Evolutionary conservation across 1,284 basidiomycete species (phyloP), one percentile per base, ranked within the genome.

Genomic region (Cutaneotrichosporon mucoides): DNA sequence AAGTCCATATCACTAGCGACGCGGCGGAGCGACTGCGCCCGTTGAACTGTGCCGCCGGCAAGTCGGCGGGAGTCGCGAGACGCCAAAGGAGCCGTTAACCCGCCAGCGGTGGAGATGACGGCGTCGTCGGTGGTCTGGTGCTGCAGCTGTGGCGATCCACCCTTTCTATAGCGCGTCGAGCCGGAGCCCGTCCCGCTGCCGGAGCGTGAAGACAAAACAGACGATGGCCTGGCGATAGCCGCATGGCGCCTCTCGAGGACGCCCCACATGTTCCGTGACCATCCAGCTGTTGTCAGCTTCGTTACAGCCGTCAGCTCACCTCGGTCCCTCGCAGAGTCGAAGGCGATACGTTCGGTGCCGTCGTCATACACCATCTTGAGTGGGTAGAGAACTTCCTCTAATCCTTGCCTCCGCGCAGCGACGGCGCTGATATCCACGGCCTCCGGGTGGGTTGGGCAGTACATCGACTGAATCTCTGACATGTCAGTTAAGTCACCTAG

Each of bases 281-380:
- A 48, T 33, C 33, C 33, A 12, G 46, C 46, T 48, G 46, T 5
- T n/a, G 34, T 48, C 34, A 48, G 46, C 46, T 6, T 8, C n/a
- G 12, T 12, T 34, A 12, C 10, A 12, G 33, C 45, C 4, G 10
- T 10, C 9, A 41, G 55, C 68, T 63, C 33, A 75, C 73, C 71
- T 63, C 91, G 82, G 69, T 92, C 89, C 58, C 87, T 75, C 5
- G 90, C 83, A 62, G 88, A 91, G 69, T 92, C 90, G 16, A 89
- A 86, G 1, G 86, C 91, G 10, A 94, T 73, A 10, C 90, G 79
- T 73, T 94, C 92, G 1, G 90, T 85, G 3, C 91, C 91, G 73
- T 94, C 92, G 15, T 84, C 83, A 70, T 94, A 94, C 38, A 91
- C 74, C 8, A 94, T 82, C 70, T 92, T 89, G 79, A 94, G 93